Conservation (phyloP, 306 rosid genomes). For the Vigna nakashimae region DNA sequence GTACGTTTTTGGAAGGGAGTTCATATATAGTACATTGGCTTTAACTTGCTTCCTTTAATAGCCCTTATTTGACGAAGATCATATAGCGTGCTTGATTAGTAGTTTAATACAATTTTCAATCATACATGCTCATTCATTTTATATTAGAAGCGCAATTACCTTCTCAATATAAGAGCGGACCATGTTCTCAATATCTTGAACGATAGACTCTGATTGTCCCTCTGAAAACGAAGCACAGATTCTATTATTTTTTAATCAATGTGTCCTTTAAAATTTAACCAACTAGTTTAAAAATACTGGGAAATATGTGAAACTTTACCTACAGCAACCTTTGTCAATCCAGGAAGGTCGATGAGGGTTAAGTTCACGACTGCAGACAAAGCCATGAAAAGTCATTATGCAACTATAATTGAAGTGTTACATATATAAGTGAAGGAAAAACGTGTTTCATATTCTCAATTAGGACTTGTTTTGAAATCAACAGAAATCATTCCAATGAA, state of each 20-base stretch:
- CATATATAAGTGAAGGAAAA: neutral
- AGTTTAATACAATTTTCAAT: slow-evolving; percentile 1
- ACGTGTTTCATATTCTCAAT: too few species aligned
- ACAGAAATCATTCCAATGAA: too few species aligned
- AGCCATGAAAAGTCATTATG: slow-evolving; percentile 30
- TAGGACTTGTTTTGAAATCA: too few species aligned
- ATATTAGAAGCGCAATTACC: slow-evolving; percentile 49
- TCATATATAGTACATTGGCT: neutral
- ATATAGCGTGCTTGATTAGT: neutral
- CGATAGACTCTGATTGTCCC: slow-evolving; percentile 79
- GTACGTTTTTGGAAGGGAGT: neutral
- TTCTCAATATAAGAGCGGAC: slow-evolving; percentile 86
- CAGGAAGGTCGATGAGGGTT: slow-evolving; percentile 89
- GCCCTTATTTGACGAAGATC: neutral
- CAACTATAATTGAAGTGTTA: neutral
- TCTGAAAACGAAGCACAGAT: slow-evolving; percentile 59
- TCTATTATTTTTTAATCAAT: slow-evolving; percentile 20
- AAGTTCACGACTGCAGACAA: slow-evolving; percentile 80
- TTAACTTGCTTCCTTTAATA: slow-evolving; percentile 5
- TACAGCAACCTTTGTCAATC: slow-evolving; percentile 89
- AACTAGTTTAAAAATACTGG: slow-evolving; percentile 11
- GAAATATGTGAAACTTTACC: slow-evolving; percentile 54
- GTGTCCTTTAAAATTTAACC: neutral
- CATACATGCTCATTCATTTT: neutral
- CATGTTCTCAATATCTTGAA: slow-evolving; percentile 89